These are phyloP conservation scores for Euryodendron excelsum DNA, from an alignment of 148 eudicot genomes.

Conservation along the genomic window DNA sequence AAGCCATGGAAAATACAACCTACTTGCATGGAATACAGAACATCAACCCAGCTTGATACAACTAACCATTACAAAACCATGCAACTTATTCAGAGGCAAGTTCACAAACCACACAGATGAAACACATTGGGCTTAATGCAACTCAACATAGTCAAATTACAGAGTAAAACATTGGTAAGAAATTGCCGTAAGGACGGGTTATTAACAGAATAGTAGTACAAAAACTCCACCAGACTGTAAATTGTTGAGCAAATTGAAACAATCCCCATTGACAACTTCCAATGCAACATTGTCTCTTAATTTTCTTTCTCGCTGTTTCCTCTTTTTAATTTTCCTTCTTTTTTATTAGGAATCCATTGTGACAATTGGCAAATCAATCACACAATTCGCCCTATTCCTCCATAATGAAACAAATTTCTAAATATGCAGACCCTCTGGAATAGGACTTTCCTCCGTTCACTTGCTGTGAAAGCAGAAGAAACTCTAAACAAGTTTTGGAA, in stretches of 20 bases:
- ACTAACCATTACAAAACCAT: neutral
- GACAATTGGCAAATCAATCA: neutral
- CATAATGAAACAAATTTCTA: neutral
- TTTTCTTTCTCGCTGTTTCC: neutral
- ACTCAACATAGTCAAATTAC: neutral
- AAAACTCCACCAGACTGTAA: neutral
- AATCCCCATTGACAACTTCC: neutral
- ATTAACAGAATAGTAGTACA: neutral
- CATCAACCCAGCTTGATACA: neutral
- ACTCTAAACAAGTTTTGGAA: neutral
- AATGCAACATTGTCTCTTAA: neutral
- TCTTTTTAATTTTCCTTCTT: neutral
- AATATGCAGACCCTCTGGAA: neutral
- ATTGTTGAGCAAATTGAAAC: constrained; percentile 1
- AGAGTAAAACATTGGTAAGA: neutral
- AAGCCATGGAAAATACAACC: neutral
- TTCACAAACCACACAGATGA: too few relatives aligned
- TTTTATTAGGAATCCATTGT: neutral
- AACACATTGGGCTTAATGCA: neutral
- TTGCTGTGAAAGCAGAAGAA: neutral
- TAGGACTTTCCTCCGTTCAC: neutral
- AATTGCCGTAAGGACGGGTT: neutral
- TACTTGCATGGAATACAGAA: neutral
- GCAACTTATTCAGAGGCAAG: neutral
- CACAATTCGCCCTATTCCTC: neutral